These are phyloP conservation scores for Pythium diclinum DNA, from an alignment of 352 stramenopile species.

Conservation along the genomic window DNA sequence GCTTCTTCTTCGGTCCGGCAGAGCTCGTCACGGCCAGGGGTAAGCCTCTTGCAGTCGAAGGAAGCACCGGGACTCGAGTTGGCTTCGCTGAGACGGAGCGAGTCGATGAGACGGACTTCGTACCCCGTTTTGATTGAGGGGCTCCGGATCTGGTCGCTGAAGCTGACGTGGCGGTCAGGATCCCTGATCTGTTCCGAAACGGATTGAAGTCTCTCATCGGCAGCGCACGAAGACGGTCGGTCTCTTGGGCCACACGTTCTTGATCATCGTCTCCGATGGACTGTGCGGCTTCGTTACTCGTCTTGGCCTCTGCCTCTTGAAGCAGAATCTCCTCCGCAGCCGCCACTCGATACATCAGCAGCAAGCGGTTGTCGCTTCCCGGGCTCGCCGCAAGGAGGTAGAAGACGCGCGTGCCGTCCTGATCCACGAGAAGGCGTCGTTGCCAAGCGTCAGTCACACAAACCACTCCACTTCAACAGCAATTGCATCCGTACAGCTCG, in stretches of 20 bases:
- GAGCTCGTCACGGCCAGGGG: neutral
- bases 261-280: neutral
- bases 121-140: neutral
- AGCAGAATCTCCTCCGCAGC: conserved; percentile 38
- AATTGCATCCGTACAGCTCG: neutral
- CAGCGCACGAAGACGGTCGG: neutral
- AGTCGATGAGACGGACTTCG: neutral
- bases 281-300: neutral
- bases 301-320: neutral
- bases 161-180: neutral
- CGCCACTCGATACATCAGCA: conserved; percentile 37
- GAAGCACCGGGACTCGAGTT: neutral
- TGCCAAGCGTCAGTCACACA: neutral
- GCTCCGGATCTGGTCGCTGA: neutral
- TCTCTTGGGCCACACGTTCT: neutral
- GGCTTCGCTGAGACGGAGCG: neutral
- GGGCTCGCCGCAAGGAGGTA: conserved; percentile 22
- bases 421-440: neutral
- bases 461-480: neutral
- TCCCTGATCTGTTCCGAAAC: conserved; percentile 10
- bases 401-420: conserved; percentile 13
- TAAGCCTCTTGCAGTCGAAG: neutral
- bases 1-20: conserved; percentile 24
- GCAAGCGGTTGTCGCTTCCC: neutral
- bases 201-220: conserved; percentile 11